Conservation (phyloP, 352 stramenopile genomes). For the Globisporangium nunn region DNA sequence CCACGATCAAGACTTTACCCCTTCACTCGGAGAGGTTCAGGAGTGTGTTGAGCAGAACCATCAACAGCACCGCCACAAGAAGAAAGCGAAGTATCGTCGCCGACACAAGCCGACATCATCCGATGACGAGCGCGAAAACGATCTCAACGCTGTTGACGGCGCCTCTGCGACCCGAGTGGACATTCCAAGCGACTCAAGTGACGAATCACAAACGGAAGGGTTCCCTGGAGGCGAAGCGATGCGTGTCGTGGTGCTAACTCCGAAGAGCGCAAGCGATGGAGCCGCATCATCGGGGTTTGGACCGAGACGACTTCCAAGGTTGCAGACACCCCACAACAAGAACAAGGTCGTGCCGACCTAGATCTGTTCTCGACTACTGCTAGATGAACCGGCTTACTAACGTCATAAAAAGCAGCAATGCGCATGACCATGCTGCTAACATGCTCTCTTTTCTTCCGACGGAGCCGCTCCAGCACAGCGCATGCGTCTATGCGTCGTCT, state of each 20-base stretch:
- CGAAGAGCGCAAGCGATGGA: conserved; percentile 4
- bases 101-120: background rate
- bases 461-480: background rate
- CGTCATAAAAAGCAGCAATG: background rate
- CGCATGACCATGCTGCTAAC: background rate
- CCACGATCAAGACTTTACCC: background rate
- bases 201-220: background rate
- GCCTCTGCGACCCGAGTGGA: background rate
- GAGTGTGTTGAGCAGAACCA: background rate
- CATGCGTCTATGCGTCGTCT: background rate
- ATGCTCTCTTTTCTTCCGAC: background rate
- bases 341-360: conserved; percentile 17
- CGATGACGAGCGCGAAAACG: background rate
- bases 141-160: background rate
- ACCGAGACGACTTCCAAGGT: background rate
- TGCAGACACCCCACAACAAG: conserved; percentile 1
- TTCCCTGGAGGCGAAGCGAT: background rate
- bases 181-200: background rate
- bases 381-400: background rate
- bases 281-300: background rate
- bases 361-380: too few relatives aligned
- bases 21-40: too few relatives aligned
- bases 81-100: conserved; percentile 4
- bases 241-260: background rate
- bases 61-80: conserved; percentile 5